Evolutionary conservation across 257 asterid species (phyloP), one percentile per base, ranked within the genome.

Genomic region (Pogostemon cablin): DNA sequence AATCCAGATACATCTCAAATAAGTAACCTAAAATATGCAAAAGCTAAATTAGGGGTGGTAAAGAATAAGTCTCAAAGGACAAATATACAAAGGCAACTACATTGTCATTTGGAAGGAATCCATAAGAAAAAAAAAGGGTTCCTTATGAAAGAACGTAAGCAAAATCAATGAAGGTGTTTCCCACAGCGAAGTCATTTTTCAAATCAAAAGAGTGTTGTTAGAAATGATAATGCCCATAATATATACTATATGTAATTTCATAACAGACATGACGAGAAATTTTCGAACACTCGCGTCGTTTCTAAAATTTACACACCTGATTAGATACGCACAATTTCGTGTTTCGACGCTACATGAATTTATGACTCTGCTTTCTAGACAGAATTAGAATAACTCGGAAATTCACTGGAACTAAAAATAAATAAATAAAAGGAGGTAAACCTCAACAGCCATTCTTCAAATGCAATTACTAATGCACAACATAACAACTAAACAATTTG

Each of bases 1-100:
- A 5, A 80, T 95, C 98, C 60, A 95, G 99, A 71, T 89, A 95
- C 11, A 85, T 57, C 87, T 95, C 99, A 44, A 91, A 89, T 9
- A 95, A 9, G 66, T 95, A 95, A 79, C 99, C 99, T 95, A 91
- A 55, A 70, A 39, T n/a, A 37, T 69, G 68, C 37, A 11, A 60
- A 66, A 76, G 62, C 60, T 50, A 65, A 74, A 54, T 65, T 34
- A 72, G 57, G 35, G n/a, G n/a, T n/a, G 44, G 5, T 2, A n/a
- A 61, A 12, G n/a, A n/a, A 54, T 15, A 53, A 53, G 43, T 41
- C 39, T 39, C 68, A 62, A 56, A 9, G 20, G 43, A 42, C 58
- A 43, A 56, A 58, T 6, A 44, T 47, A 78, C 10, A 43, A 41
- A 47, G 15, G 25, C 63, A 55, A 34, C 37, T 12, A 47, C 20